These are phyloP conservation scores for Hypocrella siamensis DNA, from an alignment of 2,329 filamentous ascomycete species.

Conservation along the genomic window DNA sequence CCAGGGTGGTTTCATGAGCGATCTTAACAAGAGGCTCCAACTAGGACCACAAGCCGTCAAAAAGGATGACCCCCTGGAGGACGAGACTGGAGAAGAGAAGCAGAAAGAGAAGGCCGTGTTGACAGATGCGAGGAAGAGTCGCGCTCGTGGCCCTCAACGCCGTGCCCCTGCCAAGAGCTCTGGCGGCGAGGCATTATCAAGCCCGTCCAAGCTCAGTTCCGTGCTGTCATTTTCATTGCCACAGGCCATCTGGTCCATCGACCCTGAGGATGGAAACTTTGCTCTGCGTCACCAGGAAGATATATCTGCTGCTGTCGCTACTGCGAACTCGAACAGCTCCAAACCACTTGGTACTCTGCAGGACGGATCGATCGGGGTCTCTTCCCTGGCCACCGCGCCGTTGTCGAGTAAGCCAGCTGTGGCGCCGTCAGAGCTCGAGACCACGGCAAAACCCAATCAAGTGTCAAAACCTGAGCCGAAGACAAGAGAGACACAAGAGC, in stretches of 20 bases:
- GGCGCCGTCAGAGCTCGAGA: slow-evolving; percentile 1
- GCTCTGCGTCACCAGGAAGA: slow-evolving; percentile 8
- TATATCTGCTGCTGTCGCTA: not conserved
- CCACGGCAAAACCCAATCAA: slow-evolving; percentile 1
- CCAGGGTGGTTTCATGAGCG: slow-evolving; percentile 82
- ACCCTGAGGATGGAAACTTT: slow-evolving; percentile 30
- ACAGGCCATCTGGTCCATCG: slow-evolving; percentile 35
- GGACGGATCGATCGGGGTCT: too few species aligned
- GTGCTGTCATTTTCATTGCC: slow-evolving; percentile 30
- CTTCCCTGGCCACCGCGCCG: not conserved
- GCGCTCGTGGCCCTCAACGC: slow-evolving; percentile 75
- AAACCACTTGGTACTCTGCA: too few species aligned
- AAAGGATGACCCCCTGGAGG: slow-evolving; percentile 50
- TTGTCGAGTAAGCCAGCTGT: slow-evolving; percentile 1
- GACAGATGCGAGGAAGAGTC: slow-evolving; percentile 74
- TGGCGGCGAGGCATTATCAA: slow-evolving; percentile 17
- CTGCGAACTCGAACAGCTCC: not conserved
- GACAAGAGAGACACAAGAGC: slow-evolving; percentile 9
- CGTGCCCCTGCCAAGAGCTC: slow-evolving; percentile 45
- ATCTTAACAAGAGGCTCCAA: slow-evolving; percentile 78
- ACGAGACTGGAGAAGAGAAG: slow-evolving; percentile 38
- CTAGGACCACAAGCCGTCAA: slow-evolving; percentile 71
- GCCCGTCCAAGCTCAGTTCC: slow-evolving; percentile 11
- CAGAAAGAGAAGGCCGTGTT: slow-evolving; percentile 64
- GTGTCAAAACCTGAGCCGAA: not conserved